Percentiles rank a stretch among this genome's conserved stretches.
These are phyloP conservation scores for Pseudogymnoascus sp. DNA, from an alignment of 2,329 filamentous ascomycete species.

Conservation along the genomic window DNA sequence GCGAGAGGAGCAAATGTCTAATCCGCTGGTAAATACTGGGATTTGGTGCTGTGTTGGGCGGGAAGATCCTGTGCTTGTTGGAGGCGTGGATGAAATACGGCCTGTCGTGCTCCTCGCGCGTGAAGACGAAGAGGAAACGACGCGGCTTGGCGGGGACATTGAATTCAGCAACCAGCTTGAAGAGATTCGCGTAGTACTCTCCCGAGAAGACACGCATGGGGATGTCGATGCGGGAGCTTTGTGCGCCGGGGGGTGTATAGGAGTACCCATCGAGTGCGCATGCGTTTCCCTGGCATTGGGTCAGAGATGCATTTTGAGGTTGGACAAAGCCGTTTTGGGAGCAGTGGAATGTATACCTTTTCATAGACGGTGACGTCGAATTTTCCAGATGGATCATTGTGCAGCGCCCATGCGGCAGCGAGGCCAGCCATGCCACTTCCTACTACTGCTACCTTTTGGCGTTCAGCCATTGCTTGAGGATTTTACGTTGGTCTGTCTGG, in stretches of 20 bases:
- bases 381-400: background rate
- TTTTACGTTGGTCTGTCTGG: background rate
- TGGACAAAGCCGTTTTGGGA: background rate
- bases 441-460: background rate
- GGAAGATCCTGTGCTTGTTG: background rate
- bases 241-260: background rate
- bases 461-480: background rate
- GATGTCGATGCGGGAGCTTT: background rate
- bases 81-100: background rate
- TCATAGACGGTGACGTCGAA: background rate
- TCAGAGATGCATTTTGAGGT: background rate
- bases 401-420: background rate
- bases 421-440: background rate
- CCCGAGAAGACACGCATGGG: background rate
- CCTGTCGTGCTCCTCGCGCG: background rate
- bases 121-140: constrained; percentile 5
- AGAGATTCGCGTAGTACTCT: background rate
- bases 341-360: background rate
- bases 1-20: background rate
- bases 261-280: background rate
- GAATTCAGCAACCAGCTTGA: background rate
- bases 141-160: constrained; percentile 1
- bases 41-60: background rate
- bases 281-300: background rate
- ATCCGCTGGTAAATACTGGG: background rate